These are phyloP conservation scores for Echium plantagineum DNA, from an alignment of 257 asterid genomes.

Conservation along the genomic window DNA sequence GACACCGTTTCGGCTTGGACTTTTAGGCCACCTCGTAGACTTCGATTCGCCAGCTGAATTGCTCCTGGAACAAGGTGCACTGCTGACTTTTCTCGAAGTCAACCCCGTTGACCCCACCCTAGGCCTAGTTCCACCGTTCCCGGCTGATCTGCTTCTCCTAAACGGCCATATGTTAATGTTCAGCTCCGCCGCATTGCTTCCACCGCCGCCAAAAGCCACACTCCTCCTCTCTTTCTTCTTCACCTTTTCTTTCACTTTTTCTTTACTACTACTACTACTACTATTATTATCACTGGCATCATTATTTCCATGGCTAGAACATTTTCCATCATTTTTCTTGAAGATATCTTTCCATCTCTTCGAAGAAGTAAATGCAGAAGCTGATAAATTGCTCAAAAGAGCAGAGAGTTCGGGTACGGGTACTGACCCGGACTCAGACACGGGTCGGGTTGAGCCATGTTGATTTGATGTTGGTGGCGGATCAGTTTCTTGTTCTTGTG, in stretches of 20 bases:
- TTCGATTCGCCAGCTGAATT: conserved; percentile 88
- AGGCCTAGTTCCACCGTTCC: conserved; percentile 62
- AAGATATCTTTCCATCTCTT: conserved; percentile 85
- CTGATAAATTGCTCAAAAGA: conserved; percentile 14
- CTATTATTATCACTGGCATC: neutral
- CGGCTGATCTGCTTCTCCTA: conserved; percentile 89
- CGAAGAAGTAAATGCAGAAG: conserved; percentile 38
- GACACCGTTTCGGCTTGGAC: conserved; percentile 68
- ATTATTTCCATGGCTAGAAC: conserved; percentile 2
- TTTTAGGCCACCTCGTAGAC: conserved; percentile 60
- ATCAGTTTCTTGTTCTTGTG: conserved; percentile 1
- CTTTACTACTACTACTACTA: conserved; percentile 2
- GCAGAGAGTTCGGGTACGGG: conserved; percentile 15
- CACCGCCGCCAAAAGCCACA: conserved; percentile 14
- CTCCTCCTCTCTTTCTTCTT: conserved; percentile 37
- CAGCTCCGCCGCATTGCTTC: conserved; percentile 39
- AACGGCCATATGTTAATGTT: conserved; percentile 92
- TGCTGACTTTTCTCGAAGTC: conserved; percentile 62
- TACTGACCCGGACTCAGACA: conserved; percentile 5
- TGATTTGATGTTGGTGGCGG: conserved; percentile 19
- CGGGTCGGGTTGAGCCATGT: neutral
- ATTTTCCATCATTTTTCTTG: conserved; percentile 31
- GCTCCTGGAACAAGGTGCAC: conserved; percentile 96
- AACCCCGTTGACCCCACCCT: conserved; percentile 11
- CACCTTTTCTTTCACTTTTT: conserved; percentile 25